These are phyloP conservation scores for Aspergillus diversus DNA, from an alignment of 495 filamentous ascomycete genomes.

Conservation along the genomic window DNA sequence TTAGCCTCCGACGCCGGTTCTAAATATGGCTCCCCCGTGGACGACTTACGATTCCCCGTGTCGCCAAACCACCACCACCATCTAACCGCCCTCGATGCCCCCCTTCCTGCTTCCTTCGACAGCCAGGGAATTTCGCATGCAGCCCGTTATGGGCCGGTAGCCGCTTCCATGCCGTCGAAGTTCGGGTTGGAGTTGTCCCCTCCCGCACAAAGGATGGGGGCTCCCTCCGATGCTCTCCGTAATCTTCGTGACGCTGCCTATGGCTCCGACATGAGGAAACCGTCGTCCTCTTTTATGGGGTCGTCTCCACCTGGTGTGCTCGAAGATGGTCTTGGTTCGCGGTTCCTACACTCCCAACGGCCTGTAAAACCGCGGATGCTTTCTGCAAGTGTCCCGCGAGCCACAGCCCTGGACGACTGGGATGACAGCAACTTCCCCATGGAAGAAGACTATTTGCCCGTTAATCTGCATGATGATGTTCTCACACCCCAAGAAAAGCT, in stretches of 20 bases:
- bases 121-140: constrained; percentile 93
- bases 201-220: constrained; percentile 56
- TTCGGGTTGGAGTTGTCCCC: constrained; percentile 87
- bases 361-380: constrained; percentile 68
- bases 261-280: constrained; percentile 63
- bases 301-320: constrained; percentile 65
- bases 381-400: constrained; percentile 75
- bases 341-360: constrained; percentile 85
- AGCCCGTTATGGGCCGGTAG: constrained; percentile 87
- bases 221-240: constrained; percentile 74
- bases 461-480: constrained; percentile 86
- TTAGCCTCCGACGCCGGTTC: constrained; percentile 76
- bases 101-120: constrained; percentile 93
- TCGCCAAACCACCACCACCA: constrained; percentile 66
- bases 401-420: constrained; percentile 70
- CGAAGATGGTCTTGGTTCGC: constrained; percentile 60
- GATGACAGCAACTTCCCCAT: constrained; percentile 83
- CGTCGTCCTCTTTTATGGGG: constrained; percentile 54
- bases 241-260: constrained; percentile 85
- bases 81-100: constrained; percentile 89
- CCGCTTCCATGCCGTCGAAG: constrained; percentile 88
- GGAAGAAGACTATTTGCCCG: constrained; percentile 91
- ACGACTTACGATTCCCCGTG: constrained; percentile 69
- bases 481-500: constrained; percentile 89
- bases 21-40: constrained; percentile 84